Percentiles rank a stretch among this genome's conserved stretches.
Conservation (phyloP, 179 eudicot species). For the Drosera spatulata region DNA sequence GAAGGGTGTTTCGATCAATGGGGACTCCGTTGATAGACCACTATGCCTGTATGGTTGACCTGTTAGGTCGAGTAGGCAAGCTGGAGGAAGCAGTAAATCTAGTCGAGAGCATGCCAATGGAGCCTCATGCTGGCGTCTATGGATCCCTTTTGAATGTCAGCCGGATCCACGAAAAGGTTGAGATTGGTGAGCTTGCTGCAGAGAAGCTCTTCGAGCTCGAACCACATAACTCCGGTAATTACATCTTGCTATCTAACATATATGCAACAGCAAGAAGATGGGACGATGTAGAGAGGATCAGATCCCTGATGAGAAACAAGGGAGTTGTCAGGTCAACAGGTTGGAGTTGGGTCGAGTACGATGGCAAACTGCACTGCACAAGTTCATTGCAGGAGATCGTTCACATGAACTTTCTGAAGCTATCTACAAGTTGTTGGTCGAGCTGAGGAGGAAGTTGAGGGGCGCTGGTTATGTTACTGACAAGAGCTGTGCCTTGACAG, state of each 20-base stretch:
- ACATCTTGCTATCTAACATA: constrained; percentile 49
- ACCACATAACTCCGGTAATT: constrained; percentile 55
- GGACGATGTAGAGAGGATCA: constrained; percentile 43
- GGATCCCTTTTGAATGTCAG: constrained; percentile 62
- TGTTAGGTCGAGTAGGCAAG: constrained; percentile 50
- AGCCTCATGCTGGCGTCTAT: constrained; percentile 52
- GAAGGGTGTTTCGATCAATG: constrained; percentile 35
- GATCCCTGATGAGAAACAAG: constrained; percentile 31
- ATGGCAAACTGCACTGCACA: constrained; percentile 45
- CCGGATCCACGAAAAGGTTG: constrained; percentile 43
- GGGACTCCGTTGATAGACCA: constrained; percentile 40
- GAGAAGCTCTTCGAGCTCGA: constrained; percentile 56
- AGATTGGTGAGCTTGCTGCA: constrained; percentile 59
- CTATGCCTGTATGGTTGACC: constrained; percentile 68
- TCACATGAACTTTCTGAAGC: constrained; percentile 36
- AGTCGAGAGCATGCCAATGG: constrained; percentile 44
- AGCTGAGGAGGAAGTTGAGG: constrained; percentile 34
- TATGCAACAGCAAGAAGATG: constrained; percentile 52
- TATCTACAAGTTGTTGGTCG: constrained; percentile 31
- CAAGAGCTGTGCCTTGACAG: constrained; percentile 40
- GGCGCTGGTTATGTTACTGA: constrained; percentile 41
- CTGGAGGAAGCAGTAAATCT: constrained; percentile 43
- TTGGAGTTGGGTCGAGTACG: constrained; percentile 56
- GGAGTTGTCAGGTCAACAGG: constrained; percentile 45
- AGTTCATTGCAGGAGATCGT: constrained; percentile 46